Conservation (phyloP, 768 basidiomycete species). For the Favolaschia claudopus region DNA sequence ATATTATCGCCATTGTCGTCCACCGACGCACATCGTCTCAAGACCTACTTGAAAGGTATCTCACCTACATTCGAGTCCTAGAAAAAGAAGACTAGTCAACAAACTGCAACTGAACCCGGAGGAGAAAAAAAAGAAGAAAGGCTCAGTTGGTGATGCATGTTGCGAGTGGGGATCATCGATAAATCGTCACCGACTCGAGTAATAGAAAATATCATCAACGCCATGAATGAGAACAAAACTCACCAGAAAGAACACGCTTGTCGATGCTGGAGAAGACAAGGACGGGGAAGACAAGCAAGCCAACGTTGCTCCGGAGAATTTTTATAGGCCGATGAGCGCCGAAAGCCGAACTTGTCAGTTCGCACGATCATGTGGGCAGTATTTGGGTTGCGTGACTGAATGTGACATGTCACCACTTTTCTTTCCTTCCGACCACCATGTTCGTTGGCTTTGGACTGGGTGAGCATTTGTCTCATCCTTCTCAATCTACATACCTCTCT, state of each 20-base stretch:
- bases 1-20: slow-evolving; percentile 39
- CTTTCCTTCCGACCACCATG: too few species aligned
- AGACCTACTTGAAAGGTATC: slow-evolving; percentile 17
- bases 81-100: slow-evolving; percentile 10
- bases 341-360: too few species aligned
- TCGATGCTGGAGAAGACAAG: too few species aligned
- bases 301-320: too few species aligned
- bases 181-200: slow-evolving; percentile 74
- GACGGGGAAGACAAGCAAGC: too few species aligned
- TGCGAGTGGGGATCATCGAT: slow-evolving; percentile 75
- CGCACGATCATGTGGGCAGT: too few species aligned
- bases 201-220: slow-evolving; percentile 33
- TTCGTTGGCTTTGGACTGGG: too few species aligned
- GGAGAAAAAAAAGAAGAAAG: slow-evolving; percentile 29
- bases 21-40: slow-evolving; percentile 45
- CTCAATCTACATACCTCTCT: background rate
- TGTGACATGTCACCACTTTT: too few species aligned
- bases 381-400: too few species aligned
- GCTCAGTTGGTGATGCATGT: slow-evolving; percentile 80
- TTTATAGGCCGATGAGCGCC: too few species aligned
- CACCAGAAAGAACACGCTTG: too few species aligned
- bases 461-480: too few species aligned
- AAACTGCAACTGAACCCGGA: slow-evolving; percentile 1
- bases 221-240: slow-evolving; percentile 1
- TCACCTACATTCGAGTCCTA: slow-evolving; percentile 17